A percentile compares a stretch with the other conserved stretches of the same genome.
Evolutionary conservation across 305 asterid genomes (phyloP).

Genomic region (Fraxinus baroniana): DNA sequence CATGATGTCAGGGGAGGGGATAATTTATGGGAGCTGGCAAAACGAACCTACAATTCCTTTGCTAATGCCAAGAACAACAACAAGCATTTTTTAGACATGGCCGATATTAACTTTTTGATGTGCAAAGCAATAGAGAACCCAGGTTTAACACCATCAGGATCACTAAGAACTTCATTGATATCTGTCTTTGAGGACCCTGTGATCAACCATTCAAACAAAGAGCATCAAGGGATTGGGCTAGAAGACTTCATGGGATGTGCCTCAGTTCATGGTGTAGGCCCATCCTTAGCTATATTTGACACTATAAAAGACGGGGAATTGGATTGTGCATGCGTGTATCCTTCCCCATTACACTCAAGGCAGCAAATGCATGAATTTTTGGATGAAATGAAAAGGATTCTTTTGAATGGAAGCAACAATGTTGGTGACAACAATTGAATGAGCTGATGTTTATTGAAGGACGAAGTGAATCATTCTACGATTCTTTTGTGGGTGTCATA

Average conservation of each 20-base stretch:
- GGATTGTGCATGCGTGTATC: slow-evolving; percentile 78
- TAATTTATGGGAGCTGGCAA: slow-evolving; percentile 66
- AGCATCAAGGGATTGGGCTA: slow-evolving; percentile 43
- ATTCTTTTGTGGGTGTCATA: not conserved
- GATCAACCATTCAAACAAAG: slow-evolving; percentile 32
- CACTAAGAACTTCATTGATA: slow-evolving; percentile 70
- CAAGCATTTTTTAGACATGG: slow-evolving; percentile 81
- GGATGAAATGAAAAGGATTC: slow-evolving; percentile 47
- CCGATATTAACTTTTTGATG: slow-evolving; percentile 84
- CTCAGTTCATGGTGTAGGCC: slow-evolving; percentile 83
- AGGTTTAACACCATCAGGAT: slow-evolving; percentile 65
- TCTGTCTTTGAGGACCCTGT: slow-evolving; percentile 75
- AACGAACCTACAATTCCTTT: slow-evolving; percentile 52
- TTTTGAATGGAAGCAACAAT: slow-evolving; percentile 13
- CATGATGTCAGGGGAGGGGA: slow-evolving; percentile 68
- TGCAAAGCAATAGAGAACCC: slow-evolving; percentile 92
- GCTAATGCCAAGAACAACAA: slow-evolving; percentile 53
- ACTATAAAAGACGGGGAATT: slow-evolving; percentile 56
- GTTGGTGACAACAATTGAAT: slow-evolving; percentile 15
- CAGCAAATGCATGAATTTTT: slow-evolving; percentile 70
- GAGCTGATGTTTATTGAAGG: slow-evolving; percentile 1
- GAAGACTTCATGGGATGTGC: slow-evolving; percentile 74
- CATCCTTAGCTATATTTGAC: slow-evolving; percentile 75
- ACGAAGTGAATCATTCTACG: not conserved
- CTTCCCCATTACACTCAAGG: slow-evolving; percentile 77